Base-by-base conservation (phyloP, 768 basidiomycete genomes). In the Aureoboletus auriporus region DNA sequence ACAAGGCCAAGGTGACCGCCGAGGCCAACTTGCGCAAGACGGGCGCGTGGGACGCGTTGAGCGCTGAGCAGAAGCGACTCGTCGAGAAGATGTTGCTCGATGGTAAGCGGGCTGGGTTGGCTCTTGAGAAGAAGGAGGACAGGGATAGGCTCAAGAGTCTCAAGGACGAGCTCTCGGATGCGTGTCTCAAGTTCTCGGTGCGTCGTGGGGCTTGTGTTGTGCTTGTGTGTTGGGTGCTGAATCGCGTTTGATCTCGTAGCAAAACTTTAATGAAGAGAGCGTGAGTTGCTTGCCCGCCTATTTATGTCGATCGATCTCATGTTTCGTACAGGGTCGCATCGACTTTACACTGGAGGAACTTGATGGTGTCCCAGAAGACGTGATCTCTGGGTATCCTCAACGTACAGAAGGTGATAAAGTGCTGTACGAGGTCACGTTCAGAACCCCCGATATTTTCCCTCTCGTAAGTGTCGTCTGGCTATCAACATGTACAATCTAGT, bases 261-360 rank as follows among this genome's bases (percentile, higher is more conserved):
- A 87, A 83, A 89, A 91, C 69, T 90, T 86, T 70, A 92, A 92
- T 57, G 90, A 94, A 66, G 91, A 93, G 62, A 83, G 84, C 37
- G 89, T 87, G 55, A 42, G 73, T 57, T 11, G 7, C 6, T 39
- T 26, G 11, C 10, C 12, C 7, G 6, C 10, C 30, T 11, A 6
- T 23, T 1, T 8, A 8, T 12, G 16, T 30, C 28, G 40, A 39
- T 44, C 13, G 37, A 35, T 42, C 47, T 17, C 39, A 47, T 42
- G n/a, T 59, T 13, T 40, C 16, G 0, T 38, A 16, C 46, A 90
- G 86, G 81, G 76, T 20, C 65, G 69, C 26, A 71, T 89, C 40
- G 70, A 75, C 5, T 89, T 90, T 58, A 87, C 84, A 0, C 68
- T 68, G 27, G 80, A 87, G 53, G 85, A 92, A 59, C 79, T 93